These are phyloP conservation scores for Oleoguttula mirabilis DNA, from an alignment of 495 filamentous ascomycete genomes.

Conservation along the genomic window DNA sequence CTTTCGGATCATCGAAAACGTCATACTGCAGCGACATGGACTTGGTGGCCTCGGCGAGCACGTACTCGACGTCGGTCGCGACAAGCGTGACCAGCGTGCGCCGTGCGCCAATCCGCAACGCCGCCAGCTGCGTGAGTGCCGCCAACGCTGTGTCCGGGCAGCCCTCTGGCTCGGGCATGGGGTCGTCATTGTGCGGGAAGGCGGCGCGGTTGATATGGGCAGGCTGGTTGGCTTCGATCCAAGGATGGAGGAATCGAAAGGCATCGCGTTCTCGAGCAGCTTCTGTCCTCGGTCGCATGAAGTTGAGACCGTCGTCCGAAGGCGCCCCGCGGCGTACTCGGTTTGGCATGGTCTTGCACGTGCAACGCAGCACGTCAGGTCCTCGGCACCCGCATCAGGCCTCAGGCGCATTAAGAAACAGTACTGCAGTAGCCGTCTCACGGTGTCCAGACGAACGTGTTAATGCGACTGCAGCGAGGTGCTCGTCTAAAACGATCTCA, in stretches of 20 bases:
- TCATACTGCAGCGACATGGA: conserved; percentile 18
- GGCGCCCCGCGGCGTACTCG: too few species aligned
- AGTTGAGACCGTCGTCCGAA: too few species aligned
- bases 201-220: conserved; percentile 3
- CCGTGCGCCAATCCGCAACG: conserved; percentile 30
- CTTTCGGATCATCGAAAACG: conserved; percentile 14
- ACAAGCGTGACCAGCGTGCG: conserved; percentile 35
- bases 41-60: conserved; percentile 30
- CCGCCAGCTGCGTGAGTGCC: conserved; percentile 34
- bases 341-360: too few species aligned
- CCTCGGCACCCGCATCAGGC: too few species aligned
- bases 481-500: too few species aligned
- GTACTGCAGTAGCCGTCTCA: too few species aligned
- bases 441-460: too few species aligned
- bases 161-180: background rate
- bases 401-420: too few species aligned
- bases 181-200: conserved; percentile 1
- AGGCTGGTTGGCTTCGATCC: background rate
- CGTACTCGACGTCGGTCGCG: conserved; percentile 28
- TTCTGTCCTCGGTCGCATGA: too few species aligned
- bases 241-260: conserved; percentile 4
- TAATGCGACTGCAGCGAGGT: too few species aligned
- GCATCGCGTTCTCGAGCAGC: conserved; percentile 2
- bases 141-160: conserved; percentile 24
- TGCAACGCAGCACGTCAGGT: too few species aligned